phyloP scores from a whole-genome alignment of 2,329 filamentous ascomycete species.

The Pezicula rhizophila region DNA sequence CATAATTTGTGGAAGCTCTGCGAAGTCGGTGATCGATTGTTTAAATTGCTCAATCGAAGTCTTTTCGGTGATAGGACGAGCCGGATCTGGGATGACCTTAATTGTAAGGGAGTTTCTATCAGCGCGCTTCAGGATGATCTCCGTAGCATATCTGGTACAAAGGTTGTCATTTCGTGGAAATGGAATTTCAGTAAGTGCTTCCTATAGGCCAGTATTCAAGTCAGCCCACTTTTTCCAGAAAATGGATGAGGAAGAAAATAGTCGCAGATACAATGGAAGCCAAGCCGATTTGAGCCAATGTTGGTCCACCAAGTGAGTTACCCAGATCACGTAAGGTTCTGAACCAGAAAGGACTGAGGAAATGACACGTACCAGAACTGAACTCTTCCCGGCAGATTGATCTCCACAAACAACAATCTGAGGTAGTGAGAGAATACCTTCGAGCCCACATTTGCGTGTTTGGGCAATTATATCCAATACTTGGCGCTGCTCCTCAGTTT shows the following conservation, averaged over 20 bases:
- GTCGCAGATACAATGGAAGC: too few species aligned
- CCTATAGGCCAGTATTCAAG: conserved; percentile 16
- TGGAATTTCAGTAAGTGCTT: conserved; percentile 55
- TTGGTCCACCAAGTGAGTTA: too few species aligned
- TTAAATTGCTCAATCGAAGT: conserved; percentile 32
- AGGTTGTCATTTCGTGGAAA: conserved; percentile 55
- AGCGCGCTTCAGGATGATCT: conserved; percentile 34
- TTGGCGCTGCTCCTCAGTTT: conserved; percentile 45
- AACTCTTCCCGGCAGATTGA: conserved; percentile 59
- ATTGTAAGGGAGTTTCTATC: conserved; percentile 41
- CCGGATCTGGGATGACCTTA: conserved; percentile 49
- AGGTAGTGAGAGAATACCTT: conserved; percentile 45
- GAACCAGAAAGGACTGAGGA: too few species aligned
- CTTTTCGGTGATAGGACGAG: conserved; percentile 40
- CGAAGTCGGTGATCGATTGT: conserved; percentile 19
- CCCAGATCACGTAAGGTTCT: too few species aligned
- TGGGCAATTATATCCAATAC: conserved; percentile 53
- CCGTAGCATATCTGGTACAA: conserved; percentile 51
- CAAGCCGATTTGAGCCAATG: too few species aligned
- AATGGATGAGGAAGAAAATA: too few species aligned
- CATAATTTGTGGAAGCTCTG: conserved; percentile 23
- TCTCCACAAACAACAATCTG: conserved; percentile 61
- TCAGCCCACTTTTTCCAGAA: too few species aligned
- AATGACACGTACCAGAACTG: conserved; percentile 36
- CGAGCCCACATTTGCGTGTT: conserved; percentile 45